phyloP scores from a whole-genome alignment of 2,329 filamentous ascomycete genomes.

The Aspergillus luchuensis region DNA sequence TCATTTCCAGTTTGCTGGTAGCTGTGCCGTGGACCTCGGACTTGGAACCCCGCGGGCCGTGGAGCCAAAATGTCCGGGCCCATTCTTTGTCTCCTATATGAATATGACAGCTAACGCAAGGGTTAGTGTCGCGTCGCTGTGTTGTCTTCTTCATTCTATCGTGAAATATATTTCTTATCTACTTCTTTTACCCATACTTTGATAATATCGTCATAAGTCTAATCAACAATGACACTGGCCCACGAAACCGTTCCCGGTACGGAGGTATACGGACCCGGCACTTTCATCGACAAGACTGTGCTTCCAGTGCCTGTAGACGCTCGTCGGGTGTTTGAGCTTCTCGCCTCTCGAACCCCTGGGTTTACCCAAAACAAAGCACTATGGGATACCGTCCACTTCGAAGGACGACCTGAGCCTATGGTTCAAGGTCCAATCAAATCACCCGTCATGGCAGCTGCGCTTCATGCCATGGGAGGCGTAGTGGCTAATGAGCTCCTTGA shows the following conservation, averaged over 20 bases:
- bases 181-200: too few relatives aligned
- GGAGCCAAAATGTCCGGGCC: background rate
- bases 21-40: constrained; percentile 2
- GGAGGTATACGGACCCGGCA: constrained; percentile 45
- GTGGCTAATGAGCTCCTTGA: constrained; percentile 45
- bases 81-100: background rate
- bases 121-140: background rate
- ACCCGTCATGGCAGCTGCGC: constrained; percentile 44
- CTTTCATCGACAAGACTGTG: constrained; percentile 42
- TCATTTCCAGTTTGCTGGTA: background rate
- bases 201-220: background rate
- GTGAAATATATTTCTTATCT: too few relatives aligned
- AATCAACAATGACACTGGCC: background rate
- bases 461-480: constrained; percentile 50
- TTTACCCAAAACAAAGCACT: constrained; percentile 39
- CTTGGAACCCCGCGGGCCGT: background rate
- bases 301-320: constrained; percentile 42
- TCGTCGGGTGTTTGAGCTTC: constrained; percentile 40
- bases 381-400: constrained; percentile 41
- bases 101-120: background rate
- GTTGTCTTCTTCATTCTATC: background rate
- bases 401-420: constrained; percentile 43
- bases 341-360: constrained; percentile 43
- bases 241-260: constrained; percentile 21
- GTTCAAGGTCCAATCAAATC: constrained; percentile 50